Percentiles rank a stretch among this genome's conserved stretches.
Conservation (phyloP, 345 rosid genomes). For the Euphorbia tirucalli region DNA sequence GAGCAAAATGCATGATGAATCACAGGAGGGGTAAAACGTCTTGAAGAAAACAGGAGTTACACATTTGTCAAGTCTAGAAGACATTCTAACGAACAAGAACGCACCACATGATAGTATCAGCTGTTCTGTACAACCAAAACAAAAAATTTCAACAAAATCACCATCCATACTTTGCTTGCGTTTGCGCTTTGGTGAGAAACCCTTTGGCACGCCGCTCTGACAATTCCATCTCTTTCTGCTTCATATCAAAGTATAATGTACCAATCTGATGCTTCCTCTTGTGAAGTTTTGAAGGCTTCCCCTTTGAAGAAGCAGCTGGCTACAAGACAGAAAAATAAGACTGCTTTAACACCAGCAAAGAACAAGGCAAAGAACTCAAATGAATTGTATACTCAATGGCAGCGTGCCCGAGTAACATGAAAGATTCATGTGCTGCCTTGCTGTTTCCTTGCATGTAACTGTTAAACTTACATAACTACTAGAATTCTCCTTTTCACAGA, state of each 20-base stretch:
- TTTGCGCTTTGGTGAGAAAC: slow-evolving; percentile 79
- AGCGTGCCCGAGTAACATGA: background rate
- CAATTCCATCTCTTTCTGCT: slow-evolving; percentile 79
- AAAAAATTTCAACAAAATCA: slow-evolving; percentile 30
- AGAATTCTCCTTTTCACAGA: background rate
- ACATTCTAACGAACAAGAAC: background rate
- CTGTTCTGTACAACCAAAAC: background rate
- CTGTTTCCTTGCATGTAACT: background rate
- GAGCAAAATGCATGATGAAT: too few species aligned
- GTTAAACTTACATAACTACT: background rate
- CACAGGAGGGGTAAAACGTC: background rate
- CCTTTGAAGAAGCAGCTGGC: slow-evolving; percentile 71
- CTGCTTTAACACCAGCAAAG: background rate
- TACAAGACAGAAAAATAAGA: slow-evolving; percentile 15
- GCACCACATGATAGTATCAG: background rate
- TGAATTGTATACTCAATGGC: too few species aligned
- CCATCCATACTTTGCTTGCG: slow-evolving; percentile 94
- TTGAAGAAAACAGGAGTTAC: background rate
- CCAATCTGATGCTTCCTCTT: slow-evolving; percentile 98
- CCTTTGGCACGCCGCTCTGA: slow-evolving; percentile 84
- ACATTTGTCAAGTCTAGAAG: background rate
- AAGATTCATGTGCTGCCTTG: background rate
- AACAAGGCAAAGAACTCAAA: background rate
- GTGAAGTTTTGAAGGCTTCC: slow-evolving; percentile 86
- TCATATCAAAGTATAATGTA: slow-evolving; percentile 71